These are phyloP conservation scores for Agastache rugosa DNA, from an alignment of 257 asterid genomes.

Conservation along the genomic window DNA sequence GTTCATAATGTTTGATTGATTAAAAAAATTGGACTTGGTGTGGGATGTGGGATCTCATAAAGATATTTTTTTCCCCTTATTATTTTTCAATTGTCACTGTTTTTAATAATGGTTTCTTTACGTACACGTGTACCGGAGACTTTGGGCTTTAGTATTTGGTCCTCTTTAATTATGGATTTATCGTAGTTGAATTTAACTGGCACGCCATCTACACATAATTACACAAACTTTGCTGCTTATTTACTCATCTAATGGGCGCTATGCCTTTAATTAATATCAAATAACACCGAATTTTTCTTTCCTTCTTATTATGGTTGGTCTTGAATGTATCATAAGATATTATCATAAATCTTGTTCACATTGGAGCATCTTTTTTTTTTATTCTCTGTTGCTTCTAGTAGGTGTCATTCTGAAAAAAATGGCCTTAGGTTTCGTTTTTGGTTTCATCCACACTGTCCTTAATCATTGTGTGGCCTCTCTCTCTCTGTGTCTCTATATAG, in stretches of 20 bases:
- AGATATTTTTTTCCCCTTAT: slow-evolving; percentile 36
- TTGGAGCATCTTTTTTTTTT: not conserved
- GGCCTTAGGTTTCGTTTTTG: not conserved
- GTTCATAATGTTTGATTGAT: slow-evolving; percentile 32
- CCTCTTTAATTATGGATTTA: slow-evolving; percentile 20
- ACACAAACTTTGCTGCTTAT: slow-evolving; percentile 2
- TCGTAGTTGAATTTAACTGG: slow-evolving; percentile 34
- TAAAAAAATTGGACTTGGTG: slow-evolving; percentile 30
- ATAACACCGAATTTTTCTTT: not conserved
- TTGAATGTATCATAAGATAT: slow-evolving; percentile 19
- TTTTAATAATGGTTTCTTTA: slow-evolving; percentile 15
- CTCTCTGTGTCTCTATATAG: not conserved
- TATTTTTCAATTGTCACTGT: slow-evolving; percentile 30
- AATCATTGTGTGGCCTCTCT: not conserved
- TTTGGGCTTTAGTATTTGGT: slow-evolving; percentile 33
- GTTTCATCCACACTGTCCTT: not conserved
- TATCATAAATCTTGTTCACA: slow-evolving; percentile 23
- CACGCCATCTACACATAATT: slow-evolving; percentile 20
- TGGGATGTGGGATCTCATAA: slow-evolving; percentile 39
- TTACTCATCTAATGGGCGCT: slow-evolving; percentile 28
- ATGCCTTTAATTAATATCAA: slow-evolving; percentile 2
- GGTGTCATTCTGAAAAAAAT: slow-evolving; percentile 21
- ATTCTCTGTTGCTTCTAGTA: not conserved
- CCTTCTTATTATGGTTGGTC: slow-evolving; percentile 29
- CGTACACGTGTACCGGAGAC: slow-evolving; percentile 37